Conservation (phyloP, 2,329 filamentous ascomycete genomes). For the Gnomoniopsis smithogilvyi region DNA sequence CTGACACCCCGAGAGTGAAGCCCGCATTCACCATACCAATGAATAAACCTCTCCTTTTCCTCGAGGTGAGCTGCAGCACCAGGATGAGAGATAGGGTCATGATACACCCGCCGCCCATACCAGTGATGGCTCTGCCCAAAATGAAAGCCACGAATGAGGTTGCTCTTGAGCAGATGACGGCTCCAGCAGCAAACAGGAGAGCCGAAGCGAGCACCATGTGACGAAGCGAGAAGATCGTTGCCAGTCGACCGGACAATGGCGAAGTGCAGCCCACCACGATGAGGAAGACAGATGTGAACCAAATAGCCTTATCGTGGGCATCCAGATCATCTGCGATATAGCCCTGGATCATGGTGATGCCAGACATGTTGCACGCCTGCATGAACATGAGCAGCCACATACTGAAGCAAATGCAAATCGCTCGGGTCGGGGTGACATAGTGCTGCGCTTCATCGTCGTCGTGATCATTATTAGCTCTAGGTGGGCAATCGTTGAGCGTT, state of each 20-base stretch:
- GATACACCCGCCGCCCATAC: conserved; percentile 67
- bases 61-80: conserved; percentile 68
- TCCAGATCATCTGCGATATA: conserved; percentile 71
- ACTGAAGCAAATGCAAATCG: conserved; percentile 46
- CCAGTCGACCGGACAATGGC: conserved; percentile 69
- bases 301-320: conserved; percentile 69
- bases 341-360: conserved; percentile 78
- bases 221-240: conserved; percentile 69
- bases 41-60: conserved; percentile 66
- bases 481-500: conserved; percentile 21
- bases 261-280: conserved; percentile 59
- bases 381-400: conserved; percentile 58
- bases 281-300: conserved; percentile 79
- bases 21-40: conserved; percentile 72
- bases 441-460: conserved; percentile 11
- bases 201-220: conserved; percentile 62
- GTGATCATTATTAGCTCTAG: background rate
- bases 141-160: conserved; percentile 61
- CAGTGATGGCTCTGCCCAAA: conserved; percentile 63
- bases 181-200: conserved; percentile 56
- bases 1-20: conserved; percentile 67
- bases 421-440: conserved; percentile 29
- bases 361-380: conserved; percentile 56
- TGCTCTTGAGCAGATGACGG: conserved; percentile 62
- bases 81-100: conserved; percentile 73